Evolutionary conservation across 176 grass and related monocot genomes (phyloP).

Genomic region (Aegilops longissima): DNA sequence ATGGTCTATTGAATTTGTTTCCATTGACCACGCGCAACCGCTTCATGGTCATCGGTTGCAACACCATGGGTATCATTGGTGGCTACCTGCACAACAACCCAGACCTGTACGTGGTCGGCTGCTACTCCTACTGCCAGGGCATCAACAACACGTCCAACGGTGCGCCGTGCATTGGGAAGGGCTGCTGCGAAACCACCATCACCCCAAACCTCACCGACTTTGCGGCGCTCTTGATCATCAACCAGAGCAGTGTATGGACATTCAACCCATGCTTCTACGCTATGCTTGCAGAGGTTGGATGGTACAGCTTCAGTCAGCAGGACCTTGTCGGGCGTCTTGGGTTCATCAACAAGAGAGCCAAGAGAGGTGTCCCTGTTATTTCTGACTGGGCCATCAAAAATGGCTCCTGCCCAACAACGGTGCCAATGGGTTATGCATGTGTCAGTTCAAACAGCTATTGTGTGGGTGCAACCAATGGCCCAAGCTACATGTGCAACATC

Average conservation of each 20-base stretch:
- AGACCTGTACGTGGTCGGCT: constrained; percentile 17
- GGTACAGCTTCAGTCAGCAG: constrained; percentile 29
- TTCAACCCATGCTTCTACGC: constrained; percentile 33
- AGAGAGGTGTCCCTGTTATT: neutral
- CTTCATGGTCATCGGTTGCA: constrained; percentile 38
- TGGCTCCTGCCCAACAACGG: constrained; percentile 5
- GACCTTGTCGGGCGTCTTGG: constrained; percentile 3
- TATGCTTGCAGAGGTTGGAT: constrained; percentile 11
- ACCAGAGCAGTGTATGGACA: neutral
- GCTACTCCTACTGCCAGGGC: constrained; percentile 38
- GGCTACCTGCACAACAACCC: neutral
- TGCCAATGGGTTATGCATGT: neutral
- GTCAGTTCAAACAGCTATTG: constrained; percentile 29
- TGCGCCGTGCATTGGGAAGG: constrained; percentile 5
- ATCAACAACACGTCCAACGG: constrained; percentile 19
- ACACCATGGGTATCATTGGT: constrained; percentile 13
- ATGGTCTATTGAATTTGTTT: too few species aligned
- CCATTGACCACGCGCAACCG: neutral
- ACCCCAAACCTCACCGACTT: constrained; percentile 10
- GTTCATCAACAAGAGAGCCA: constrained; percentile 3
- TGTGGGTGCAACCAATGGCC: neutral
- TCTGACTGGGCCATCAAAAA: constrained; percentile 30
- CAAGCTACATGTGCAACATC: constrained; percentile 29
- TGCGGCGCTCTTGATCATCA: neutral
- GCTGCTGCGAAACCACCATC: constrained; percentile 38